Evolutionary conservation across 1,284 basidiomycete genomes (phyloP), one percentile per base, ranked within the genome.

Genomic region (Tylopilus sp.): DNA sequence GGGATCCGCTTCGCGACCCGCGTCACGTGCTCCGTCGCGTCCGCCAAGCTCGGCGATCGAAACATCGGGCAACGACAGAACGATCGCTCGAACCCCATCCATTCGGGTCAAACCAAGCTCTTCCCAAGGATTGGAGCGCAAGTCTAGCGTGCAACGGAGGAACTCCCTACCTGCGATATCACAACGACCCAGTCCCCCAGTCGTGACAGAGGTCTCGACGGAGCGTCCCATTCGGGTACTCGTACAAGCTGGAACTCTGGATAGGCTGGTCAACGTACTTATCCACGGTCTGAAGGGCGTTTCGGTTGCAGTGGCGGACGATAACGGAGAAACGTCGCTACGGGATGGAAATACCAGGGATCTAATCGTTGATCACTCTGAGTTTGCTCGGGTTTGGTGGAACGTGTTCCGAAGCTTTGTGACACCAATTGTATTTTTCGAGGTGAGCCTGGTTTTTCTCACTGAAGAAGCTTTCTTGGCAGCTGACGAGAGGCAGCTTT

Each of bases 311-410:
- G 90, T 93, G 4, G 87, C 92, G 2, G 93, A 95, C 69, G 93
- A 95, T 74, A 94, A 93, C 70, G 93, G 93, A 0, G 92, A 94
- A 74, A 92, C 91, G 80, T 88, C 91, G 1, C 76, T 95, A 53
- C 81, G 87, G 41, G 90, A 92, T 67, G 87, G 87, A 12, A 90
- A 87, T 79, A 90, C 89, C 1, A 81, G 92, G 51, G 89, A 91
- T 56, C 81, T 95, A 41, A 80, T 87, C 29, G 84, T 95, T 15
- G 93, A 95, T 77, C 85, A 89, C 58, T 81, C 75, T 5, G 92
- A 94, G 72, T 95, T 92, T 79, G 83, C 88, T 1, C 82, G 82
- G 49, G 85, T 92, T 6, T 95, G 93, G 91, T 95, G 93, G 91
- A 89, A 86, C 65, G 86, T 88, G 22, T 95, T 91, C 74, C 84